Base-by-base conservation (phyloP, 176 grass and related monocot species). In the Secale cereale region DNA sequence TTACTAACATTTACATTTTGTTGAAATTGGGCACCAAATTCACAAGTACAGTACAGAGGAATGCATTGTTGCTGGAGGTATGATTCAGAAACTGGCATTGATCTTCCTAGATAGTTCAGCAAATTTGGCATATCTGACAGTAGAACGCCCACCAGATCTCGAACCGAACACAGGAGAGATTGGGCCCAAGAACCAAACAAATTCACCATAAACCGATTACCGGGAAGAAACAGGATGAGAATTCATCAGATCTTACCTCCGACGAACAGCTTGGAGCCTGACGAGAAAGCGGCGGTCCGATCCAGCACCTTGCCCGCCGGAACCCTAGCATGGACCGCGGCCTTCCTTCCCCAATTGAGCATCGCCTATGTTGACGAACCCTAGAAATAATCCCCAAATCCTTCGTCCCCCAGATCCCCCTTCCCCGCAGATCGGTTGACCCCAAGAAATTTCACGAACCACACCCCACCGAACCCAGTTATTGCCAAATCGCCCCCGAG, bases 251-350 rank as follows among this genome's bases (percentile, higher is more conserved):
- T 22, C 5, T 13, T 70, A 91, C 92, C 87, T 13, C 81, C 87
- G 3, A 94, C 66, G 36, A 94, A 94, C 23, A 94, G 12, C 2
- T 85, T 91, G 70, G 65, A 82, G 19, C 28, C 54, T 22, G 37
- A 60, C 2, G 62, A 86, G 17, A 40, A 70, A 19, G 29, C 29
- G 1, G 83, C 64, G 1, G 13, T 77, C 5, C 57, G 82, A 62
- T 59, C 28, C 12, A 86, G 25, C 10, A 93, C 5, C 26, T 17
- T 84, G 39, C 39, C 10, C 39, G 39, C 39, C 39, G 31, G 83
- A 48, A 54, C 26, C 22, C 32, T 50, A 7, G n/a, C 41, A 6
- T 6, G 0, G 4, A 29, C 48, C 17, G 6, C n/a, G 3, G 4
- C 3, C 5, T 17, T 30, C 6, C 45, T 28, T 33, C 66, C 25